phyloP scores from a whole-genome alignment of 257 asterid genomes.

The Marsdenia floribunda region DNA sequence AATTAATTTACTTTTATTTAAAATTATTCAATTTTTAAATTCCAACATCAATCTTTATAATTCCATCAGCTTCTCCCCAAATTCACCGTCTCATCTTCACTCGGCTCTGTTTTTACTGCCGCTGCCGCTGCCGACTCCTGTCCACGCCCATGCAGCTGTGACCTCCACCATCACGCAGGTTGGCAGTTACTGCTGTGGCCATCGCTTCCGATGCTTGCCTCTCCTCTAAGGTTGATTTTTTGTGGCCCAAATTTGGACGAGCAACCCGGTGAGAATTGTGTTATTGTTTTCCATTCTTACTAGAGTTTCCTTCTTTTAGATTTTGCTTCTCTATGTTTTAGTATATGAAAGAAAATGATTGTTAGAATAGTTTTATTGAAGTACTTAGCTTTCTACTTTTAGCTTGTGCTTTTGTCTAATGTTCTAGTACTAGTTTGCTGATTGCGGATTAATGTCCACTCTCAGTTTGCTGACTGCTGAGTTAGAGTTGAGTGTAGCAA shows the following conservation, averaged over 20 bases:
- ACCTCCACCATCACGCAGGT: conserved; percentile 84
- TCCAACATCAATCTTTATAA: conserved; percentile 19
- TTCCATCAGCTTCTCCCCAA: conserved; percentile 37
- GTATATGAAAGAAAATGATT: neutral
- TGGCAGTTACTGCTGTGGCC: conserved; percentile 91
- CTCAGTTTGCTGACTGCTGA: too few relatives aligned
- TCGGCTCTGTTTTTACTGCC: conserved; percentile 54
- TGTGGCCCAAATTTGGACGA: conserved; percentile 91
- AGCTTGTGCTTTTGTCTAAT: neutral
- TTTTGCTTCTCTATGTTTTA: neutral
- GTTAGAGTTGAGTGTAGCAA: neutral
- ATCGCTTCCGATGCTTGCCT: conserved; percentile 98
- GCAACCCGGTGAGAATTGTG: conserved; percentile 51
- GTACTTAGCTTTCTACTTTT: neutral
- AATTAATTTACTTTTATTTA: too few relatives aligned
- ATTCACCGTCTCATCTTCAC: conserved; percentile 48
- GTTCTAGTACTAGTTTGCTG: neutral
- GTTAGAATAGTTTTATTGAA: neutral
- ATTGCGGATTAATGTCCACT: neutral
- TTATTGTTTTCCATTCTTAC: neutral
- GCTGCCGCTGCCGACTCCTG: conserved; percentile 65
- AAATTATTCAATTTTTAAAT: neutral
- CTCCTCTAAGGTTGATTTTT: conserved; percentile 85
- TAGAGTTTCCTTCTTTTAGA: neutral
- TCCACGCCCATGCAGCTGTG: conserved; percentile 80